phyloP scores from a whole-genome alignment of 2,329 filamentous ascomycete genomes.

The Fusarium palustre region DNA sequence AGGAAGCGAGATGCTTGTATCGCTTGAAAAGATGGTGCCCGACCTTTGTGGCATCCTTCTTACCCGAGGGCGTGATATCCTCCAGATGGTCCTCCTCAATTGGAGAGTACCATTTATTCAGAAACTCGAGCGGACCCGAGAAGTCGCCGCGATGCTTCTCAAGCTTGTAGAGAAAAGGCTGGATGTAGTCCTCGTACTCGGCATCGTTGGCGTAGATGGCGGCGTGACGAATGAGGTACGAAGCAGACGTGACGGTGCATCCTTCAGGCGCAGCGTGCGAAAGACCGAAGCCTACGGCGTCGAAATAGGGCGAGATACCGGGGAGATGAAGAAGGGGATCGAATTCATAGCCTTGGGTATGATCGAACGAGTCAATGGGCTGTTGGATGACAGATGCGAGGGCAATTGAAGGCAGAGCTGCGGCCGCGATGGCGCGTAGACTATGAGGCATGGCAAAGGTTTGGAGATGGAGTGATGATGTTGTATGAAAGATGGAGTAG shows the following conservation, averaged over 20 bases:
- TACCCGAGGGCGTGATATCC: constrained; percentile 41
- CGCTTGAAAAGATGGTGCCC: constrained; percentile 36
- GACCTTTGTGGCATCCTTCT: constrained; percentile 33
- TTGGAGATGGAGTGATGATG: not conserved
- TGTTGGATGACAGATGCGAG: constrained; percentile 29
- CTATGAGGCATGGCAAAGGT: constrained; percentile 8
- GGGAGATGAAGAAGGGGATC: constrained; percentile 43
- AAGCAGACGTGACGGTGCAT: constrained; percentile 38
- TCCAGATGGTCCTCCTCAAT: constrained; percentile 41
- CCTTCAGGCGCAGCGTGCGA: constrained; percentile 39
- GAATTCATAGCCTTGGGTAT: constrained; percentile 42
- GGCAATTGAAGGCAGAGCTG: not conserved
- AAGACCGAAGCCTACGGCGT: constrained; percentile 42
- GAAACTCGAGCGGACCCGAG: constrained; percentile 32
- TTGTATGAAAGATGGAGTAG: not conserved
- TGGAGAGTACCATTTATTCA: constrained; percentile 41
- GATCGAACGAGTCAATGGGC: constrained; percentile 33
- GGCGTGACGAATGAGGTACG: constrained; percentile 42
- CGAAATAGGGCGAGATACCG: constrained; percentile 44
- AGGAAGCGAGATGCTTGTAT: constrained; percentile 36
- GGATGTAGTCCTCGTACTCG: constrained; percentile 44
- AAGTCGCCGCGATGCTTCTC: constrained; percentile 40
- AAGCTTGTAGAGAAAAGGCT: constrained; percentile 39
- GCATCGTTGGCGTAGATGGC: constrained; percentile 44
- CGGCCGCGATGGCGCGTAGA: constrained; percentile 12